Base-by-base conservation (phyloP, 176 grass and related monocot genomes). In the Pharus latifolius region DNA sequence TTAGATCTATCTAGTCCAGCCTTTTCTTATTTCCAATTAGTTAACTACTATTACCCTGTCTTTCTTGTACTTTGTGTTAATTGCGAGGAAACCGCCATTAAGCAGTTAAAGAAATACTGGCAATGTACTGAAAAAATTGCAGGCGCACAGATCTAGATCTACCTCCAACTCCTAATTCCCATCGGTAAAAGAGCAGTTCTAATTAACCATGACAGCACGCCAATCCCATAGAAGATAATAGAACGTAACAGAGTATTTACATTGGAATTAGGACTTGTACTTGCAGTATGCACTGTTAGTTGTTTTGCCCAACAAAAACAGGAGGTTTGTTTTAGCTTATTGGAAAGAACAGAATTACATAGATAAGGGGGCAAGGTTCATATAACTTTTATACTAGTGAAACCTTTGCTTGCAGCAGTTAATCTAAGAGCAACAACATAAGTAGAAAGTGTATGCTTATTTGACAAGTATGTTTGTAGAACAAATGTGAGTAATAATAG, bases 111-210 rank as follows among this genome's bases (percentile, higher is more conserved):
- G 70, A 26, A 56, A 1, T 0, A 0, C 68, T 70, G 15, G 0
- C 64, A 9, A 26, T 3, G 77, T 59, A 44, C 71, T 57, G 77
- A 50, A 75, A 85, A 49, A 1, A 61, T 85, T 18, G 31, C 70
- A 49, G 84, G 84, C 67, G 72, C 51, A 63, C 73, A 68, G 79
- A 82, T 87, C 84, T 67, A 87, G 84, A 87, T 87, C 78, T 82
- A 87, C 78, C 72, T 45, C 61, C 67, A 24, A 7, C 35, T 67
- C 37, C 73, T 76, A 85, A 85, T 85, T 85, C 83, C 77, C 83
- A 76, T 85, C 76, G 83, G 83, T 76, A 85, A 85, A 85, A 70
- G 77, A 41, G 83, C 65, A 65, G 77, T 85, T 71, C 77, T 86
- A 76, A 63, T 70, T 86, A 80, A 86, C 77, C 77, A 46, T 14